phyloP scores from a whole-genome alignment of 1,284 basidiomycete genomes.

The Agroathelia rolfsii region DNA sequence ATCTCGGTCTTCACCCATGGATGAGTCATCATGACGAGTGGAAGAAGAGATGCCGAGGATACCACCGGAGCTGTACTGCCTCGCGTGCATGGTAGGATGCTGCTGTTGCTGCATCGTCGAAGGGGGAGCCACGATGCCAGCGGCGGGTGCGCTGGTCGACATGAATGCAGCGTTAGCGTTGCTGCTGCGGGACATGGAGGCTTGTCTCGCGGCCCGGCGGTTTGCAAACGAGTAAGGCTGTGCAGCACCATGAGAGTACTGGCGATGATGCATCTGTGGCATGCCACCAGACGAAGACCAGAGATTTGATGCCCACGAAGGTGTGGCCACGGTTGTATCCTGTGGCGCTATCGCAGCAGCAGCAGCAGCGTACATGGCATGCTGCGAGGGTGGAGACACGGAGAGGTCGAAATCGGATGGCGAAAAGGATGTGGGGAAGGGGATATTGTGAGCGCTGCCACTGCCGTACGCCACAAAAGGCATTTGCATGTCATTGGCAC shows the following conservation, averaged over 20 bases:
- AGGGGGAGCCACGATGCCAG: no score
- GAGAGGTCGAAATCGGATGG: slow-evolving; percentile 48
- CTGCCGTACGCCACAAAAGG: no score
- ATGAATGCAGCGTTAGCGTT: slow-evolving; percentile 46
- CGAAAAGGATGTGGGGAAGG: slow-evolving; percentile 42
- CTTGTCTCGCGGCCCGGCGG: slow-evolving; percentile 29
- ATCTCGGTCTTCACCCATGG: slow-evolving; percentile 54
- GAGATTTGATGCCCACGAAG: slow-evolving; percentile 52
- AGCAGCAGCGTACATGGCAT: slow-evolving; percentile 15
- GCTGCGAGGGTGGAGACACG: slow-evolving; percentile 35
- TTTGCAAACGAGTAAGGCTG: no score
- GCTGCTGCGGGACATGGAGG: slow-evolving; percentile 36
- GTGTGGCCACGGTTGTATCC: slow-evolving; percentile 33
- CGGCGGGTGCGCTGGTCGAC: slow-evolving; percentile 32
- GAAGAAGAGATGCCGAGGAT: no score
- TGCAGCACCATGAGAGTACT: neutral
- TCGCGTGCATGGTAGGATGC: slow-evolving; percentile 23
- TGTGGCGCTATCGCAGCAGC: slow-evolving; percentile 47
- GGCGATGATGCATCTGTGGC: slow-evolving; percentile 20
- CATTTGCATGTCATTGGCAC: slow-evolving; percentile 20
- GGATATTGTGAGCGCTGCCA: slow-evolving; percentile 25
- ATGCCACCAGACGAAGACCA: slow-evolving; percentile 33
- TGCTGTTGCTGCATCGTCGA: slow-evolving; percentile 5
- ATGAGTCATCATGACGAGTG: slow-evolving; percentile 57
- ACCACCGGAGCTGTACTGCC: slow-evolving; percentile 53